phyloP scores from a whole-genome alignment of 805 yeast species.

The Ogataea populi-albae region DNA sequence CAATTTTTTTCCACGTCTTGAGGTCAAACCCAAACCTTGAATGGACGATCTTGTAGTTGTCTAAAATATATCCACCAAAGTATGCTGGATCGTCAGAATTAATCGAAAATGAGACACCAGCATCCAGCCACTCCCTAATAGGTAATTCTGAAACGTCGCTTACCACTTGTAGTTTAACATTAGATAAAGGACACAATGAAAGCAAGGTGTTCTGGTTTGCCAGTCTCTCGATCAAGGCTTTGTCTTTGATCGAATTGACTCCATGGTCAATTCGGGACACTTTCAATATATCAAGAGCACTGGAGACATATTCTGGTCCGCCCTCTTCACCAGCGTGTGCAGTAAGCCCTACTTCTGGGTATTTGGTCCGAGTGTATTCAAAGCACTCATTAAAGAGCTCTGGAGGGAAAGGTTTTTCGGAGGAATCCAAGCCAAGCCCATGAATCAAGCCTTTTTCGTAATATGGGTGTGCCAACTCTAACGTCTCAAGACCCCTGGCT shows the following conservation, averaged over 20 bases:
- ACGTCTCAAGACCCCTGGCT: constrained; percentile 53
- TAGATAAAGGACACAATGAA: constrained; percentile 76
- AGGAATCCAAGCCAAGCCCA: constrained; percentile 80
- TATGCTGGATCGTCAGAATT: constrained; percentile 82
- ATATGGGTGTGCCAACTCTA: constrained; percentile 50
- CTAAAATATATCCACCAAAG: constrained; percentile 81
- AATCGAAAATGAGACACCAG: constrained; percentile 66
- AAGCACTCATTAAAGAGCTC: constrained; percentile 65
- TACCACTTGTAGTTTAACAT: constrained; percentile 73
- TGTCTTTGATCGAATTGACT: constrained; percentile 57
- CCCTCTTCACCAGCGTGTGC: constrained; percentile 94
- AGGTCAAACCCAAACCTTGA: constrained; percentile 59
- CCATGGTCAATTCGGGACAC: constrained; percentile 82
- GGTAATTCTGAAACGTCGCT: constrained; percentile 67
- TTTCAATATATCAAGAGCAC: constrained; percentile 55
- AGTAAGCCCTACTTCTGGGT: constrained; percentile 59
- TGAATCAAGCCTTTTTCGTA: constrained; percentile 57
- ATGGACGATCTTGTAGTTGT: constrained; percentile 68
- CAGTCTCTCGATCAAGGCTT: constrained; percentile 52
- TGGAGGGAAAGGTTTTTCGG: constrained; percentile 79
- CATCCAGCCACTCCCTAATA: constrained; percentile 54
- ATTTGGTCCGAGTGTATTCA: constrained; percentile 41
- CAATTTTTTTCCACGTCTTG: constrained; percentile 61
- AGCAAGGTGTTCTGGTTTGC: constrained; percentile 56
- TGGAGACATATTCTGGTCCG: constrained; percentile 61